Conservation (phyloP, 176 grass and related monocot species). For the Tillandsia fasciculata region DNA sequence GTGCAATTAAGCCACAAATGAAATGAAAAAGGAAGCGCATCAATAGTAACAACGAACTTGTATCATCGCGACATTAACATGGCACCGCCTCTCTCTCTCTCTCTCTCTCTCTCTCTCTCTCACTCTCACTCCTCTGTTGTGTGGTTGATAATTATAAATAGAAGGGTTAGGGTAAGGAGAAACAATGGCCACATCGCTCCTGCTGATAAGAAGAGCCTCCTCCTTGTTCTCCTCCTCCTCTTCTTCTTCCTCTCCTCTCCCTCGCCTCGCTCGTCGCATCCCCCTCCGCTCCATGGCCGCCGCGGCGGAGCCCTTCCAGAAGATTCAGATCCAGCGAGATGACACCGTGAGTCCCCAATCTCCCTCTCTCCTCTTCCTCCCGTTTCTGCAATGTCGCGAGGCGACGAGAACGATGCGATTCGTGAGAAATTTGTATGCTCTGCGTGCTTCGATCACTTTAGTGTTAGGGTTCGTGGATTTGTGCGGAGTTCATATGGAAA, state of each 20-base stretch:
- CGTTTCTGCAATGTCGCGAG: neutral
- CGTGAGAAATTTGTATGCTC: neutral
- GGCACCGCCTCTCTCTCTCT: too few species aligned
- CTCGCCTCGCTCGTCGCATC: slow-evolving; percentile 8
- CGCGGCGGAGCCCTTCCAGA: slow-evolving; percentile 39
- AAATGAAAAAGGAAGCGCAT: too few species aligned
- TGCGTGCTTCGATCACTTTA: too few species aligned
- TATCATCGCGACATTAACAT: too few species aligned
- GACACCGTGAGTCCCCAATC: neutral
- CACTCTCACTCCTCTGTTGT: neutral
- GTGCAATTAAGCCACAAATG: too few species aligned
- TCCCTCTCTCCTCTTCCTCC: neutral
- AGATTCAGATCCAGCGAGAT: neutral
- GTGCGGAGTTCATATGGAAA: too few species aligned
- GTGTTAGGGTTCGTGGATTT: too few species aligned
- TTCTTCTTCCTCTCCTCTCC: neutral
- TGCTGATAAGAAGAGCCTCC: slow-evolving; percentile 17
- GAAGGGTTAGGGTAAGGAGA: neutral
- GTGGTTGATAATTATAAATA: neutral
- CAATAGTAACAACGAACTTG: too few species aligned
- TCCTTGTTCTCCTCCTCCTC: slow-evolving; percentile 13
- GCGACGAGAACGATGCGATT: neutral
- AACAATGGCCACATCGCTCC: slow-evolving; percentile 26
- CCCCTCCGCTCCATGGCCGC: slow-evolving; percentile 34
- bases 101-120: too few species aligned